Base-by-base conservation (phyloP, 495 filamentous ascomycete species). In the Xylaria venustula region DNA sequence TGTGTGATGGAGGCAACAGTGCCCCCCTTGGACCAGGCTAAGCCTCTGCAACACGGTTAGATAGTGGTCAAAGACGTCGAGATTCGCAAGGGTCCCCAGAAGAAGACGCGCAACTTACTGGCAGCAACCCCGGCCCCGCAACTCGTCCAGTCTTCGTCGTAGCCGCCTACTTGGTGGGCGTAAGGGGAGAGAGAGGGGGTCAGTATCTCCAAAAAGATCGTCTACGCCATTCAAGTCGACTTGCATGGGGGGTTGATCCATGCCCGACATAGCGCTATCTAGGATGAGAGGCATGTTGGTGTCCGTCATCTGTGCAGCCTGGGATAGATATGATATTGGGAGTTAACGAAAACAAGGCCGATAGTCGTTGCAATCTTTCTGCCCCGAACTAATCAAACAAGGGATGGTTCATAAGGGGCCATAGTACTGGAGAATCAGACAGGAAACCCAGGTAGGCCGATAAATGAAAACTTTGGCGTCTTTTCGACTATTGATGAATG, bases 1-100 rank as follows among this genome's bases (percentile, higher is more conserved):
- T 82, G 73, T 22, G 87, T 83, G 65, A 98, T 88, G 57, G 87
- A 87, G 28, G 93, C 93, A 71, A 98, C 90, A 66, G 87, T 91
- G 56, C 94, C 94, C 68, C 86, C 79, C 58, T 88, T 90, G 17
- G 94, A 97, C 95, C 95, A 98, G 49, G 88, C 88, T 54, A 97
- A 83, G 62, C 83, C 88, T 65, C 92, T 96, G 65, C 14, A 7
- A 20, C 54, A 32, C 19, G 34, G 46, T 78, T 65, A 56, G 63
- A 61, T 12, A 34, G 23, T 54, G 46, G 49, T 20, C 51, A 41
- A 47, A 34, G 7, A 61, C n/a, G 14, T 63, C 48, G 17, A 1
- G 11, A 9, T 41, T 32, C 15, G 54, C n/a, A 37, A 56, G 53
- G 15, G 28, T 11, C 11, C 7, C 6, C 37, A 9, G 37, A 40